Percentiles rank a stretch among this genome's conserved stretches.
Evolutionary conservation across 176 grass and related monocot genomes (phyloP).

Genomic region (Raddia distichophylla): DNA sequence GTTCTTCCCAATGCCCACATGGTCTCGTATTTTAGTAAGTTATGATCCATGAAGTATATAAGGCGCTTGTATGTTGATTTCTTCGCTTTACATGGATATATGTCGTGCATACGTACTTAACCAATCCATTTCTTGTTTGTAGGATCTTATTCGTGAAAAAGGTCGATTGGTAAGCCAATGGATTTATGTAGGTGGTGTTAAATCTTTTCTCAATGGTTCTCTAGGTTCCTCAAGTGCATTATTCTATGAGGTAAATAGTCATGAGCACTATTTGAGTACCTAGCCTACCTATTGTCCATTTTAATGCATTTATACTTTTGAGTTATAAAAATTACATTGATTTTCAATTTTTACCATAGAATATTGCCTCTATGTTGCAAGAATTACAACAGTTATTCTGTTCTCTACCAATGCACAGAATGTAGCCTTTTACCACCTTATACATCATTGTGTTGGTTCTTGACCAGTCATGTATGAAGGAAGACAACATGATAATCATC

Average conservation of each 20-base stretch:
- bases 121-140: conserved; percentile 17
- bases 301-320: conserved; percentile 18
- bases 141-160: conserved; percentile 79
- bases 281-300: neutral
- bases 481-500: neutral
- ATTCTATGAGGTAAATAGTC: conserved; percentile 70
- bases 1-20: conserved; percentile 87
- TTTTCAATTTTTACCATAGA: neutral
- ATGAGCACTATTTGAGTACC: neutral
- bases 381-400: neutral
- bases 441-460: neutral
- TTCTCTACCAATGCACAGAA: neutral
- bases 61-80: conserved; percentile 20
- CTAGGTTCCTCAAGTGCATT: conserved; percentile 88
- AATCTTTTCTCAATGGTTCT: conserved; percentile 94
- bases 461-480: neutral
- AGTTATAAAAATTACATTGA: neutral
- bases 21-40: conserved; percentile 72
- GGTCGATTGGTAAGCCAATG: conserved; percentile 71
- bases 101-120: neutral
- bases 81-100: conserved; percentile 23
- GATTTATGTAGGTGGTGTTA: conserved; percentile 95
- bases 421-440: neutral
- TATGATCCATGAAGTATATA: conserved; percentile 23
- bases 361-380: neutral